Conservation (phyloP, 371 early-diverging fungal genomes). For the Mucor racemosus region DNA sequence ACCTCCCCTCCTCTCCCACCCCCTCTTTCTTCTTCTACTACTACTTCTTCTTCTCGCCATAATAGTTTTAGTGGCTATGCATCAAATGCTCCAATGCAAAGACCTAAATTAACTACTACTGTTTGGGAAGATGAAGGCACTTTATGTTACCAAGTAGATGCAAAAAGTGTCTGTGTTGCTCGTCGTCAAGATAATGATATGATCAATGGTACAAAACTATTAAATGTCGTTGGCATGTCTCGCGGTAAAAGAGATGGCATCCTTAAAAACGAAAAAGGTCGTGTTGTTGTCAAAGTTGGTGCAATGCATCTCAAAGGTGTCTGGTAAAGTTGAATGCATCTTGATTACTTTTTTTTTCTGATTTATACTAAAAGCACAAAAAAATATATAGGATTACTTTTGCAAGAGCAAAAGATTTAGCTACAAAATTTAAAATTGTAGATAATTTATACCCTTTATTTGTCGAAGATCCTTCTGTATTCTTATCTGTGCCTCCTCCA, state of each 20-base stretch:
- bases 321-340: slow-evolving; percentile 58
- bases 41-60: background rate
- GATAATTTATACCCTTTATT: slow-evolving; percentile 74
- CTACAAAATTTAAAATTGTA: slow-evolving; percentile 64
- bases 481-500: slow-evolving; percentile 26
- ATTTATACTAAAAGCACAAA: background rate
- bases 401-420: slow-evolving; percentile 63
- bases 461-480: slow-evolving; percentile 61
- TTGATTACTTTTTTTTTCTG: background rate
- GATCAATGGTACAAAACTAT: slow-evolving; percentile 86
- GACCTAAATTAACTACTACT: slow-evolving; percentile 74
- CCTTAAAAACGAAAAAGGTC: slow-evolving; percentile 84
- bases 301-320: slow-evolving; percentile 91
- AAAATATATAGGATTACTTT: slow-evolving; percentile 61
- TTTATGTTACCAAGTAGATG: slow-evolving; percentile 81
- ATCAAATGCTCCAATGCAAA: slow-evolving; percentile 46
- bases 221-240: slow-evolving; percentile 88
- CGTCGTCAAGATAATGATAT: slow-evolving; percentile 81
- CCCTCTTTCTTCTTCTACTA: slow-evolving; percentile 28
- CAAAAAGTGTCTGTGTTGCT: slow-evolving; percentile 78
- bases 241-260: slow-evolving; percentile 89
- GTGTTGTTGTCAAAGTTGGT: slow-evolving; percentile 86
- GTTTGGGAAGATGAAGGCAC: slow-evolving; percentile 87
- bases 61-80: slow-evolving; percentile 21
- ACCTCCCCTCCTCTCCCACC: slow-evolving; percentile 30